Evolutionary conservation across 352 stramenopile species (phyloP).

Genomic region (Halophytophthora polymorphica): DNA sequence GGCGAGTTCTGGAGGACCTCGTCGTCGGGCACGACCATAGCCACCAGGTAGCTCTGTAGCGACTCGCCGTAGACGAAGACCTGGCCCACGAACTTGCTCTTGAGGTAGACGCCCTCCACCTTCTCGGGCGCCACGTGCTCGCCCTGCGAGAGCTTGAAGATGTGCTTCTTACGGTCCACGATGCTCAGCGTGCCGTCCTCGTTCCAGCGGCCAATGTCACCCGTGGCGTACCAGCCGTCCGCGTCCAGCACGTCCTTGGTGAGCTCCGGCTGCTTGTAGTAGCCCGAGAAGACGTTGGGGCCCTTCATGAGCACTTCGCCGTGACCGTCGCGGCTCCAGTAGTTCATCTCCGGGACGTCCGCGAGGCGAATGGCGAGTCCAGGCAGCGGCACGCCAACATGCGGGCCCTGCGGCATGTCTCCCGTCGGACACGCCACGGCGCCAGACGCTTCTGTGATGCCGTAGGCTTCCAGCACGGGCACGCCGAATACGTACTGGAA

Average conservation of each 20-base stretch:
- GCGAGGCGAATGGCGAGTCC: conserved; percentile 87
- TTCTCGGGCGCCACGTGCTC: conserved; percentile 96
- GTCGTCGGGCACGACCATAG: conserved; percentile 90
- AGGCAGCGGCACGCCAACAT: conserved; percentile 87
- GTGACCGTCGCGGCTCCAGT: conserved; percentile 49
- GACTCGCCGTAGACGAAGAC: conserved; percentile 95
- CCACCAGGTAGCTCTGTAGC: conserved; percentile 90
- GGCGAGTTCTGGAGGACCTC: conserved; percentile 36
- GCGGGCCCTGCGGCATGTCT: conserved; percentile 46
- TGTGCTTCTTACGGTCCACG: conserved; percentile 88
- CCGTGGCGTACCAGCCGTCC: conserved; percentile 94
- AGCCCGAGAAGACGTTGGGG: conserved; percentile 83
- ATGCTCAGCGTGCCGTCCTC: conserved; percentile 85
- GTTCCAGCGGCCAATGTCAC: conserved; percentile 94
- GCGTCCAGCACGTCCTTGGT: conserved; percentile 87
- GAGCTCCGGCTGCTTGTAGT: conserved; percentile 92
- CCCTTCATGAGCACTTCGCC: conserved; percentile 83
- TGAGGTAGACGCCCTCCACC: conserved; percentile 92
- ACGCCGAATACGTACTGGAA: conserved; percentile 91
- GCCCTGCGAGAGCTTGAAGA: conserved; percentile 91
- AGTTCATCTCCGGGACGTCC: conserved; percentile 95
- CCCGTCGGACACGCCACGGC: conserved; percentile 24
- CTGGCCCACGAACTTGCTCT: conserved; percentile 88
- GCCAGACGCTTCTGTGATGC: conserved; percentile 86
- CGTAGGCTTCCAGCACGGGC: conserved; percentile 93